Base-by-base conservation (phyloP, 2,329 filamentous ascomycete species). In the Monosporascus sp. region DNA sequence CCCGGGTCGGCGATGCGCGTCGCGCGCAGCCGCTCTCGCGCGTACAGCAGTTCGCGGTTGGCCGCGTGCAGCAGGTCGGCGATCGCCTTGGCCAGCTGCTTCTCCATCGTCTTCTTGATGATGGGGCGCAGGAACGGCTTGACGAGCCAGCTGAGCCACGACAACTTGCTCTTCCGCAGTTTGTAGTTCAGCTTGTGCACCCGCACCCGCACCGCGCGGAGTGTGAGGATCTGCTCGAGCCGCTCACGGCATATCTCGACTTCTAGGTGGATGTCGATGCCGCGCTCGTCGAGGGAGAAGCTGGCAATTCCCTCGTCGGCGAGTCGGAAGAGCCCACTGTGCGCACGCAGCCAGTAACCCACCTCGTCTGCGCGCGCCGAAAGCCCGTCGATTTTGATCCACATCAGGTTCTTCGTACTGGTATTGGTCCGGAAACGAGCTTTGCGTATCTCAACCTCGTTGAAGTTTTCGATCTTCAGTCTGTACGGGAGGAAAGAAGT, bases 401-500 rank as follows among this genome's bases (percentile, higher is more conserved):
- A 89, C 58, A 94, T 79, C 2, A 88, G 75, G 0, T 89, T 91
- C 24, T 83, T 86, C 51, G 86, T 76, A 6, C 71, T 72, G 0
- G 88, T 84, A 2, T 80, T 79, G 0, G 88, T 92, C 48, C 83
- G 69, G 76, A 87, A 82, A 6, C 80, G 84, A 18, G 85, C 86
- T 68, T 96, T 96, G 58, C 86, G 82, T 41, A 97, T 84, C 59
- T 96, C 90, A 36, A 97, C 73, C 60, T 96, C 88, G 63, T 95
- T 97, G 69, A 87, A 86, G 0, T 89, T 93, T 57, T 91, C 86
- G 3, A 97, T 74, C 45, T 88, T 86, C 50, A 97, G 76, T 51
- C 85, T 84, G 72, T 90, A 93, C 0, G 93, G 93, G 1, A 97
- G 77, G 75, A 97, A 97, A 0, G 92, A 96, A 3, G 88, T 90